Evolutionary conservation across 768 basidiomycete species (phyloP), one percentile per base, ranked within the genome.

Genomic region (Neoboletus subvelutipes): DNA sequence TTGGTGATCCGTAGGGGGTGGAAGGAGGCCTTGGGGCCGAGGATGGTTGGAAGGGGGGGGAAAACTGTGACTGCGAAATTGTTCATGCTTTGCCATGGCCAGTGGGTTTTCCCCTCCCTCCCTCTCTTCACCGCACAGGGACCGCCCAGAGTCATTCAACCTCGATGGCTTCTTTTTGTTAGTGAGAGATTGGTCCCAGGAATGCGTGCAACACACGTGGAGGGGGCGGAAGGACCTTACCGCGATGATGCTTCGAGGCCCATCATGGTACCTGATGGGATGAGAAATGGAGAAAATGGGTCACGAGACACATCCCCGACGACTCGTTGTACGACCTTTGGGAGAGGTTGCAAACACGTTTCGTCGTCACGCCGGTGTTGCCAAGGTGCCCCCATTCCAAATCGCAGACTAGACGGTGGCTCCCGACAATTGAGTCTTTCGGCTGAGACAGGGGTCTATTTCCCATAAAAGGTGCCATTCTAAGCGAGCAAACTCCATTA

Each of bases 361-460:
- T 39, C 18, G 39, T 39, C 18, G 17, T 18, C 39, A 39, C 18
- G 37, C 39, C 39, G 9, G 39, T 40, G 39, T 39, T 18, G 39
- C n/a, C n/a, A 40, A 9, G 39, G 39, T 11, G n/a, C 15, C 33
- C 31, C 29, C 5, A 11, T 9, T 9, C 17, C 18, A n/a, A n/a
- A 9, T 17, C 36, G 12, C 13, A 36, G 3, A 36, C 12, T 15
- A 36, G 13, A 29, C n/a, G n/a, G n/a, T n/a, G n/a, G n/a, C n/a
- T n/a, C n/a, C n/a, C n/a, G n/a, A n/a, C n/a, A n/a, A n/a, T n/a
- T n/a, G n/a, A n/a, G n/a, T n/a, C n/a, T n/a, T n/a, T n/a, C n/a
- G n/a, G n/a, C n/a, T n/a, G n/a, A n/a, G 45, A 46, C 28, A 46
- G 60, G 61, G 60, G 61, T 3, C 1, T 50, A 46, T 64, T 55